Conservation (phyloP, 345 rosid species). For the Trapa incisa region DNA sequence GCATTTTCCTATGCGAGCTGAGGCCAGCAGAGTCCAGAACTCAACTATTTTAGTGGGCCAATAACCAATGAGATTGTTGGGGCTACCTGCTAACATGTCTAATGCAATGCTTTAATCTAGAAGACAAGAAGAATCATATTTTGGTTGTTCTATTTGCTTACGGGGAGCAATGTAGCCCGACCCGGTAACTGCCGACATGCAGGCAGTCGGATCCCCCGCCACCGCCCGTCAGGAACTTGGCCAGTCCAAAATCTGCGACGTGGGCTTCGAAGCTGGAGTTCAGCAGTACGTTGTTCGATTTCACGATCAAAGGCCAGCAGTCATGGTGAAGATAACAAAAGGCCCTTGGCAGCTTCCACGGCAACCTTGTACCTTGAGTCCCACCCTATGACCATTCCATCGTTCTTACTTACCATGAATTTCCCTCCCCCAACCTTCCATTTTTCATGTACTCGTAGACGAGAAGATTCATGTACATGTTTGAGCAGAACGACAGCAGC, state of each 20-base stretch:
- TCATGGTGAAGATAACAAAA: conserved; percentile 66
- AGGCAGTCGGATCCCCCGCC: conserved; percentile 48
- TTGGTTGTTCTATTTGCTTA: conserved; percentile 7
- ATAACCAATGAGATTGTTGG: background rate
- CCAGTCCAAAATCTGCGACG: conserved; percentile 62
- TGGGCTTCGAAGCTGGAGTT: conserved; percentile 62
- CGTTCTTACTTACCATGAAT: conserved; percentile 52
- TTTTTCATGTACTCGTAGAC: conserved; percentile 61
- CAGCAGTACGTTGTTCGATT: conserved; percentile 55
- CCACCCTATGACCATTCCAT: conserved; percentile 36
- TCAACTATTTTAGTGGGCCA: background rate
- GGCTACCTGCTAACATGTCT: no score
- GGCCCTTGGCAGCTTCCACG: conserved; percentile 59
- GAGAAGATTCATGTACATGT: conserved; percentile 45
- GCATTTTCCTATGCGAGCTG: background rate
- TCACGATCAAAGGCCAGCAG: conserved; percentile 54
- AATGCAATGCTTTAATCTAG: background rate
- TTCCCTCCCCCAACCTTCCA: conserved; percentile 59
- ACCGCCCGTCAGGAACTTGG: conserved; percentile 40
- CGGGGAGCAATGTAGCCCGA: conserved; percentile 79
- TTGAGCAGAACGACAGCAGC: conserved; percentile 51
- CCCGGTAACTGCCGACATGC: conserved; percentile 70
- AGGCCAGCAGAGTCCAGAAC: background rate
- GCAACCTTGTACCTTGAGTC: conserved; percentile 50
- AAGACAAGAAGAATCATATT: background rate